Percentiles rank a stretch among this genome's conserved stretches.
These are phyloP conservation scores for Purpureocillium lavendulum DNA, from an alignment of 2,329 filamentous ascomycete species.

Conservation along the genomic window DNA sequence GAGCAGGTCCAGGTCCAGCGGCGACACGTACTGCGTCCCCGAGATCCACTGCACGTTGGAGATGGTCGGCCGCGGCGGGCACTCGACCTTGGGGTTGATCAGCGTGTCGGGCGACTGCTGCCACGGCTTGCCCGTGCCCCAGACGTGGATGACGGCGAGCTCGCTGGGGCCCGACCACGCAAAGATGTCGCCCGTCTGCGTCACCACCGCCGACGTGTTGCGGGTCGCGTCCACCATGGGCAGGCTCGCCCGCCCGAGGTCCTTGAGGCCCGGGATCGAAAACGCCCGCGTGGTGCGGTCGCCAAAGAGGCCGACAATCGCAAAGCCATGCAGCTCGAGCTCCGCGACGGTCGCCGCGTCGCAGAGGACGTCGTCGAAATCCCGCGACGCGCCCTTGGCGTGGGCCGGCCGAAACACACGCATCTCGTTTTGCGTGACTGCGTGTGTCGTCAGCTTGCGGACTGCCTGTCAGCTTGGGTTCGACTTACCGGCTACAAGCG, in stretches of 20 bases:
- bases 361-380: conserved; percentile 76
- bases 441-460: background rate
- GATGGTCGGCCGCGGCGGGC: conserved; percentile 82
- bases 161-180: conserved; percentile 87
- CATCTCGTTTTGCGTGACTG: conserved; percentile 62
- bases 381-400: conserved; percentile 84
- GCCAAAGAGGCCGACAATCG: conserved; percentile 76
- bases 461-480: background rate
- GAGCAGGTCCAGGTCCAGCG: conserved; percentile 78
- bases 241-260: conserved; percentile 63
- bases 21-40: conserved; percentile 84
- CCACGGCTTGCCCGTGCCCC: conserved; percentile 63
- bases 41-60: conserved; percentile 95
- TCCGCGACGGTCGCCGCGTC: conserved; percentile 72
- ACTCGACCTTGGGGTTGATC: conserved; percentile 64
- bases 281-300: conserved; percentile 74
- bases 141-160: conserved; percentile 72
- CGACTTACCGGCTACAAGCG: conserved; percentile 61
- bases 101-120: conserved; percentile 62
- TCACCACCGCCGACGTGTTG: conserved; percentile 62
- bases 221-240: conserved; percentile 66
- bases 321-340: conserved; percentile 66
- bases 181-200: conserved; percentile 71
- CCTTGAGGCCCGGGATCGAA: conserved; percentile 79
- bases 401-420: conserved; percentile 80